phyloP scores from a whole-genome alignment of 768 basidiomycete genomes.

The Macrolepiota dolichaula region DNA sequence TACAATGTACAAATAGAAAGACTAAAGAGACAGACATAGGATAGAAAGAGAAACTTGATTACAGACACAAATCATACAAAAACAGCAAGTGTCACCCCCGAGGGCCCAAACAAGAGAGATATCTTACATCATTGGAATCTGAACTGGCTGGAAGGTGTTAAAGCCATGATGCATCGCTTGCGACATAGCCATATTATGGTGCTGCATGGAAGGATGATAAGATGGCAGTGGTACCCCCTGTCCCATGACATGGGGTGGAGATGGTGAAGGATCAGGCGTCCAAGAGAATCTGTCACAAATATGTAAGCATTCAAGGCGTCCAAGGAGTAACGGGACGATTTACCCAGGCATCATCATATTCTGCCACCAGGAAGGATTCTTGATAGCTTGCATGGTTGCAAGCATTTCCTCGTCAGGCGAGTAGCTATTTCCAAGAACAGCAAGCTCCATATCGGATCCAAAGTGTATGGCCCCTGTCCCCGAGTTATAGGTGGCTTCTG shows the following conservation, averaged over 20 bases:
- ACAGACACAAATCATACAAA: background rate
- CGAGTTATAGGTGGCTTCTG: constrained; percentile 44
- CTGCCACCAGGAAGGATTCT: constrained; percentile 70
- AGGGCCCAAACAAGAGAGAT: background rate
- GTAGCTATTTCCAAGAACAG: constrained; percentile 25
- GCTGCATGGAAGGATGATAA: constrained; percentile 12
- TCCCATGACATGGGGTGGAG: constrained; percentile 20
- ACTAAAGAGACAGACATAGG: background rate
- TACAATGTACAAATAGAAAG: too few relatives aligned
- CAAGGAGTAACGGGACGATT: constrained; percentile 6
- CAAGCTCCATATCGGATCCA: constrained; percentile 36
- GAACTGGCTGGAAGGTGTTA: constrained; percentile 26
- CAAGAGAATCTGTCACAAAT: constrained; percentile 27
- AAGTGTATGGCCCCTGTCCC: constrained; percentile 40
- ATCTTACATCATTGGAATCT: constrained; percentile 16
- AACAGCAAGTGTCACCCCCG: background rate
- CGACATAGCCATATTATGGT: constrained; percentile 14
- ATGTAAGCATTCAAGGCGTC: constrained; percentile 3
- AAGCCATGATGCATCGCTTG: constrained; percentile 17
- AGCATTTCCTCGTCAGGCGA: constrained; percentile 56
- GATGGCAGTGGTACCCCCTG: constrained; percentile 10
- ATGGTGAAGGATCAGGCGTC: constrained; percentile 31
- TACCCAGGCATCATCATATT: constrained; percentile 88
- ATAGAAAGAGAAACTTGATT: background rate
- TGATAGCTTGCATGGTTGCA: constrained; percentile 71